A percentile compares a stretch with the other conserved stretches of the same genome.
Evolutionary conservation across 371 early-diverging fungal genomes (phyloP).

Genomic region (Mortierella sp.): DNA sequence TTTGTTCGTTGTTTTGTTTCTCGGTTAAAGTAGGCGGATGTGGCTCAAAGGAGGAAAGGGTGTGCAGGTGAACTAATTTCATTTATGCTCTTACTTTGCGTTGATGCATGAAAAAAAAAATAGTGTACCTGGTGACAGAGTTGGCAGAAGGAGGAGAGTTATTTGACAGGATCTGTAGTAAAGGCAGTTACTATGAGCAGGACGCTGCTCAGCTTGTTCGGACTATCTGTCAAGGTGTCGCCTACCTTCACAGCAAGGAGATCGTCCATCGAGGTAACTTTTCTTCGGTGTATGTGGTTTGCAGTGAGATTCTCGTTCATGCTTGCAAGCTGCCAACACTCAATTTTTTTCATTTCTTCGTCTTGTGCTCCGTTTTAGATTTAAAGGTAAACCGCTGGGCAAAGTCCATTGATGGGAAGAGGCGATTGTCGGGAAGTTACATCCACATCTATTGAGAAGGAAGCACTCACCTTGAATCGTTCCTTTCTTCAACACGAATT

Average conservation of each 20-base stretch:
- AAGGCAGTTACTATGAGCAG: conserved; percentile 82
- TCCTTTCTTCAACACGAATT: background rate
- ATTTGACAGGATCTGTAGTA: conserved; percentile 89
- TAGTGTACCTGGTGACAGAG: conserved; percentile 93
- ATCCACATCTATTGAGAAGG: no score
- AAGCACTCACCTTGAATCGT: background rate
- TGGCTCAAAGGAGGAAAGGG: background rate
- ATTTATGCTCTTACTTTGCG: background rate
- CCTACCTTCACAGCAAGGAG: conserved; percentile 84
- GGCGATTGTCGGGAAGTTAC: no score
- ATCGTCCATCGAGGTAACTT: conserved; percentile 87
- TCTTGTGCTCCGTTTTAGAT: background rate
- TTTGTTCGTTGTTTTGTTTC: background rate
- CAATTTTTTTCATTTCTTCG: background rate
- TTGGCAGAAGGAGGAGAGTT: conserved; percentile 93
- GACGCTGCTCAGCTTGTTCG: conserved; percentile 86
- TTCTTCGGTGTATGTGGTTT: background rate
- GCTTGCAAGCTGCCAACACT: background rate
- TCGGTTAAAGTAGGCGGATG: background rate
- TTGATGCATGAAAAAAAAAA: background rate
- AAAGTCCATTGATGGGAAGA: background rate
- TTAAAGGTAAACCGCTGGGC: background rate
- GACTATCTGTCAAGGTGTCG: conserved; percentile 80
- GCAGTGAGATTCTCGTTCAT: background rate
- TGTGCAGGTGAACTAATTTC: background rate